Base-by-base conservation (phyloP, 495 filamentous ascomycete genomes). In the Penicillium lagena region DNA sequence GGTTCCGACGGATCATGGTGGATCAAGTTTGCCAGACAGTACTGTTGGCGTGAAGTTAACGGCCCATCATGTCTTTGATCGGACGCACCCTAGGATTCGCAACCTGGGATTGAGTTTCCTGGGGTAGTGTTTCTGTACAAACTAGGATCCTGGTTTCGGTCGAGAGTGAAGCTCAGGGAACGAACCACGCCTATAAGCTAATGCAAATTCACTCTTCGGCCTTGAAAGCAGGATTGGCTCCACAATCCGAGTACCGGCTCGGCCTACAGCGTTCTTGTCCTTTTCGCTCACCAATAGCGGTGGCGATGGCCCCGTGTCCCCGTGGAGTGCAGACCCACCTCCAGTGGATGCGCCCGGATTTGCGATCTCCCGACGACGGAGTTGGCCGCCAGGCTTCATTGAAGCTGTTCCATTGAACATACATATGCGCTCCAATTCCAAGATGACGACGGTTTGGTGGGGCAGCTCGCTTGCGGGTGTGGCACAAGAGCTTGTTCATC, bases 1-100 rank as follows among this genome's bases (percentile, higher is more conserved):
- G 49, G 49, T 13, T 51, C 49, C 49, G 49, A 51, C 46, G 49
- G 48, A 34, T 34, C 32, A 34, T 34, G 32, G 32, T 34, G 32
- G 28, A 46, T 31, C 31, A 34, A 32, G 12, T n/a, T 43, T 28
- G 22, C 2, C 22, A 22, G 2, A 4, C 2, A 22, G 22, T 22
- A 4, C 22, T 22, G 22, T 22, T 14, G 8, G 39, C 40, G 33
- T 14, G 43, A 43, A 42, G 49, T 36, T 35, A 36, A 27, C 40
- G 14, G 17, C 12, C 13, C 17, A 12, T 28, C 42, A 15, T 34
- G 4, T 6, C 22, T 6, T 22, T 34, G 32, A 9, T 10, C 32
- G 32, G 7, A 12, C 32, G 4, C 9, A 34, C 2, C 32, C 32
- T 7, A 34, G 32, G n/a, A 11, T 34, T 34, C n/a, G 7, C 32